Base-by-base conservation (phyloP, 148 eudicot genomes). In the Cornus controversa region DNA sequence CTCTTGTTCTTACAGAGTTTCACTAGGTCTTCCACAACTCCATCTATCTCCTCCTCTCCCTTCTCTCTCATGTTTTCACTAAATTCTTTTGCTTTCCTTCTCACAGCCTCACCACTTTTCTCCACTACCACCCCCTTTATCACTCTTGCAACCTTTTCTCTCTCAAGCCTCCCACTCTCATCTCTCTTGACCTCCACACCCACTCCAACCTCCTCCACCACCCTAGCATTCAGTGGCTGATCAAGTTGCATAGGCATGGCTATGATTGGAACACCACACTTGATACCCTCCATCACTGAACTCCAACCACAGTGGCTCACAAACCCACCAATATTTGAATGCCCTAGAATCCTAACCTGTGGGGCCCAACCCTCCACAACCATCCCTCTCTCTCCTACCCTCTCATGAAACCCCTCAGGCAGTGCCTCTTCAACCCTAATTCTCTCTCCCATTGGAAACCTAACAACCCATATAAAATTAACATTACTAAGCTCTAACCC, bases 271-370 rank as follows among this genome's bases (percentile, higher is more conserved):
- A 84, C 87, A 2, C 80, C 76, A 66, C 66, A 71, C 1, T 31
- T 22, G 3, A 78, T 42, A 24, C 84, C 66, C 47, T 84, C 84
- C 67, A 78, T 29, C 2, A 84, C 62, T 10, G 87, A 84, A 64
- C 66, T 72, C 87, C 87, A 84, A 1, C 87, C 84, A 24, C 87
- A 84, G 18, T 84, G 87, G 42, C 87, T 81, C 79, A 81, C 70
- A 31, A 84, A 84, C 10, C 84, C 87, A 14, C 84, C 82, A 8
- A 53, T 29, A 50, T 74, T 75, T 25, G 74, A 5, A 54, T 84
- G 87, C 14, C 13, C 10, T 14, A 84, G 54, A 9, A 84, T 84
- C 25, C 58, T 75, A 6, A 71, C 80, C 28, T 84, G 87, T 15
- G 84, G 87, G 20, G 82, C 82, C 87, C 87, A 84, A 0, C 77